Percentiles rank a stretch among this genome's conserved stretches.
phyloP scores from a whole-genome alignment of 2,329 filamentous ascomycete species.

The Penicillium sp. region DNA sequence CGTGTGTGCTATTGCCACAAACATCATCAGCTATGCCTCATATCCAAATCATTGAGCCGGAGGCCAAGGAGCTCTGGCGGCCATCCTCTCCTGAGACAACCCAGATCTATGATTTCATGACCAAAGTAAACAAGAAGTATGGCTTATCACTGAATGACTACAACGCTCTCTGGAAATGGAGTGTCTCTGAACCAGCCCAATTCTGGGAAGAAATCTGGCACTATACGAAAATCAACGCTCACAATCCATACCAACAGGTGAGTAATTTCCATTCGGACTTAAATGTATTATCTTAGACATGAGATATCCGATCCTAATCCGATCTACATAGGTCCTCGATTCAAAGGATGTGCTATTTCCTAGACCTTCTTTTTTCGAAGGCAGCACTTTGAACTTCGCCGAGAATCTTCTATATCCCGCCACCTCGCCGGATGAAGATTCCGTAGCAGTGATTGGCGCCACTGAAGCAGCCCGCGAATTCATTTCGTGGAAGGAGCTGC shows the following conservation, averaged over 20 bases:
- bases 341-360: conserved; percentile 73
- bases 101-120: conserved; percentile 70
- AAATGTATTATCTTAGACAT: background rate
- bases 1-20: background rate
- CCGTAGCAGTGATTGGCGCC: conserved; percentile 72
- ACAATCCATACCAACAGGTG: conserved; percentile 53
- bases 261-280: conserved; percentile 13
- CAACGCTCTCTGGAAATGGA: conserved; percentile 79
- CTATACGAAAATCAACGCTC: conserved; percentile 73
- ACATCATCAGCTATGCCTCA: conserved; percentile 19
- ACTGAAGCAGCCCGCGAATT: conserved; percentile 70
- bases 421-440: conserved; percentile 56
- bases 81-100: conserved; percentile 67
- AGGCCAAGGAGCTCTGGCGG: conserved; percentile 63
- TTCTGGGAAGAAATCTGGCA: conserved; percentile 90
- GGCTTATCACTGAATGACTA: conserved; percentile 64
- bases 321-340: conserved; percentile 62
- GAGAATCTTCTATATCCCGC: conserved; percentile 87
- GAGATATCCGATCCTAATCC: background rate
- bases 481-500: conserved; percentile 75
- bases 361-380: conserved; percentile 79
- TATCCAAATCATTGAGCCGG: conserved; percentile 14
- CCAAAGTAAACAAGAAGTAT: conserved; percentile 67
- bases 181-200: conserved; percentile 67
- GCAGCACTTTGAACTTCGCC: conserved; percentile 82